These are phyloP conservation scores for Cucurbita maxima DNA, from an alignment of 306 rosid species.

Conservation along the genomic window DNA sequence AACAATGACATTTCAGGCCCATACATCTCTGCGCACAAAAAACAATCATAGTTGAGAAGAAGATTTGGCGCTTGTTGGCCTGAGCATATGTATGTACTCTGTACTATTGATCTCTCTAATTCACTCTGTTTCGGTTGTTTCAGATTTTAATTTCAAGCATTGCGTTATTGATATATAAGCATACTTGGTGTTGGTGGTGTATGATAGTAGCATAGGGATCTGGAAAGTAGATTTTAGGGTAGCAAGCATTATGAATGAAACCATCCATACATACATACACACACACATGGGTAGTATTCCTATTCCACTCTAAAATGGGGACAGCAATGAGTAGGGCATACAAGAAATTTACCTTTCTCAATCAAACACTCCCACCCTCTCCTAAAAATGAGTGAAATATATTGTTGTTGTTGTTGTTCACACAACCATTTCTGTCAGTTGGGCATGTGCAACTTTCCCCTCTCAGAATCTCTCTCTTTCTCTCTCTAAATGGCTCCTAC, in stretches of 20 bases:
- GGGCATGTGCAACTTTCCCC: slow-evolving; percentile 11
- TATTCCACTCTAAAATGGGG: neutral
- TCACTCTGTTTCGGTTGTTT: neutral
- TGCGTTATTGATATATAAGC: neutral
- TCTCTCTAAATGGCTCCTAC: neutral
- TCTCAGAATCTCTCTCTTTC: neutral
- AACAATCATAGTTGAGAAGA: neutral
- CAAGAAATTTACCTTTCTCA: neutral
- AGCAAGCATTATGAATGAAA: neutral
- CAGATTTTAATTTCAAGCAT: neutral
- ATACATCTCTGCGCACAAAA: neutral
- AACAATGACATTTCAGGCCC: slow-evolving; percentile 3
- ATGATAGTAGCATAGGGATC: no score
- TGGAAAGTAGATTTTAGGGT: neutral
- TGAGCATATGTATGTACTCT: neutral
- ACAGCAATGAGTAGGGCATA: slow-evolving; percentile 1
- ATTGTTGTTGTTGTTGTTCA: neutral
- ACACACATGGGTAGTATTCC: neutral
- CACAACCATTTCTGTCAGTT: neutral
- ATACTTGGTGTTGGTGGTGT: no score
- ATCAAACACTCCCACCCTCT: neutral
- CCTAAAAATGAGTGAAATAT: slow-evolving; percentile 3
- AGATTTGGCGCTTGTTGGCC: neutral
- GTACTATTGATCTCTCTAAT: neutral
- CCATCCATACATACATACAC: no score